phyloP scores from a whole-genome alignment of 176 grass and related monocot species.

The Eragrostis nindensis region DNA sequence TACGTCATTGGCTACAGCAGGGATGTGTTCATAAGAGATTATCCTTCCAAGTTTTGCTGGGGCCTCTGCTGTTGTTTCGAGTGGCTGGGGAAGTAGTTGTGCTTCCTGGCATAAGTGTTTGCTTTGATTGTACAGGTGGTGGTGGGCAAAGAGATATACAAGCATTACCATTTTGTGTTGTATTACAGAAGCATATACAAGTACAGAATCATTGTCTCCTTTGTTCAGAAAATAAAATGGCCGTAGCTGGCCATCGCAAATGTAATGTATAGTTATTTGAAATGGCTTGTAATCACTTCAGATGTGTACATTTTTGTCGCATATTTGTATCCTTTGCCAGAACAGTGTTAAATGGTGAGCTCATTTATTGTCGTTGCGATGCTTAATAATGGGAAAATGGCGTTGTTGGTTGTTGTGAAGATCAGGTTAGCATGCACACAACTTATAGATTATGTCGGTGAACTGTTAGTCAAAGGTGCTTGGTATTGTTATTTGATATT shows the following conservation, averaged over 20 bases:
- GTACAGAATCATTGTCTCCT: background rate
- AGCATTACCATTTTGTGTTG: slow-evolving; percentile 1
- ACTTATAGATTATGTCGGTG: too few species aligned
- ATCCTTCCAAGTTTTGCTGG: slow-evolving; percentile 80
- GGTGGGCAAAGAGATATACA: slow-evolving; percentile 6
- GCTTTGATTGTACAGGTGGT: background rate
- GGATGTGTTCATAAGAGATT: slow-evolving; percentile 82
- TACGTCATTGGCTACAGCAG: slow-evolving; percentile 72
- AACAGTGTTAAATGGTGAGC: background rate
- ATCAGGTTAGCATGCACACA: background rate
- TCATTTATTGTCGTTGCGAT: background rate
- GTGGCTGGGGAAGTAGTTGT: slow-evolving; percentile 56
- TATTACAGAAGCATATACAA: background rate
- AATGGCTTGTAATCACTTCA: too few species aligned
- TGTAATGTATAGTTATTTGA: background rate
- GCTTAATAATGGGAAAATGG: background rate
- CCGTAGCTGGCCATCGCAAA: background rate
- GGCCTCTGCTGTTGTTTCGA: slow-evolving; percentile 94
- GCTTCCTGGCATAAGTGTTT: background rate
- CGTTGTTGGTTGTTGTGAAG: background rate
- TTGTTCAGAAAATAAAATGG: slow-evolving; percentile 16
- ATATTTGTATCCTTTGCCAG: background rate
- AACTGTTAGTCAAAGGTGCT: too few species aligned
- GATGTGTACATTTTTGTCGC: too few species aligned
- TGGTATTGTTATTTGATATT: background rate